These are phyloP conservation scores for Thecaphora thlaspeos DNA, from an alignment of 1,284 basidiomycete species.

Conservation along the genomic window DNA sequence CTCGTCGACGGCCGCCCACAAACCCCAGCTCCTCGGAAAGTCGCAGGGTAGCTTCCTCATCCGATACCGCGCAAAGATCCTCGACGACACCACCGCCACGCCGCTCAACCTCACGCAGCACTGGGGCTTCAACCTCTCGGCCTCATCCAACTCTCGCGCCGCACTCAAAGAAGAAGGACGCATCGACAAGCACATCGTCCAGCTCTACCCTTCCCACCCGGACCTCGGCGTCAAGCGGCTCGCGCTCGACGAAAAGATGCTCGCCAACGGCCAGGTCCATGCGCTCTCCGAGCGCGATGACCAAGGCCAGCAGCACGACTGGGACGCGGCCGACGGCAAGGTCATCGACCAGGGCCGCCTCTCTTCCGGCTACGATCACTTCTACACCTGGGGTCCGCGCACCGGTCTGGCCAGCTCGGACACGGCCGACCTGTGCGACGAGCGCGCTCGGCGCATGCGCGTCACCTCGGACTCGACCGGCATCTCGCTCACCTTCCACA, in stretches of 20 bases:
- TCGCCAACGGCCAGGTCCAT: slow-evolving; percentile 40
- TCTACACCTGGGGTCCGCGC: slow-evolving; percentile 44
- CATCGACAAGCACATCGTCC: slow-evolving; percentile 38
- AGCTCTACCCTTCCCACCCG: slow-evolving; percentile 14
- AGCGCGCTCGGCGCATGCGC: slow-evolving; percentile 24
- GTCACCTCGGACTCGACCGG: slow-evolving; percentile 25
- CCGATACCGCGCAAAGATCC: slow-evolving; percentile 43
- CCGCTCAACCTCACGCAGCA: slow-evolving; percentile 55
- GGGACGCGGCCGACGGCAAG: slow-evolving; percentile 27
- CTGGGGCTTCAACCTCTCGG: slow-evolving; percentile 52
- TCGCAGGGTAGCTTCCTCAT: slow-evolving; percentile 35
- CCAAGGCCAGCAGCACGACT: slow-evolving; percentile 16
- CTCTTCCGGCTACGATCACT: slow-evolving; percentile 45
- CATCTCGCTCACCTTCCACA: slow-evolving; percentile 31
- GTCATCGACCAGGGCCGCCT: slow-evolving; percentile 21
- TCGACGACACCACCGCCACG: slow-evolving; percentile 32
- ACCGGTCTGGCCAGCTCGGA: slow-evolving; percentile 14
- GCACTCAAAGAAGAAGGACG: slow-evolving; percentile 2
- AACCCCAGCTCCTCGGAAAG: slow-evolving; percentile 17
- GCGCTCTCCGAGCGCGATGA: slow-evolving; percentile 21
- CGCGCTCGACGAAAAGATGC: slow-evolving; percentile 23
- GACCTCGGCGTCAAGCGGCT: slow-evolving; percentile 28
- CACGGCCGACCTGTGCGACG: slow-evolving; percentile 17
- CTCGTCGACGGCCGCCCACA: slow-evolving; percentile 2
- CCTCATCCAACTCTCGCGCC: slow-evolving; percentile 6